Base-by-base conservation (phyloP, 2,329 filamentous ascomycete species). In the Aspergillus oerlinghausenensis region DNA sequence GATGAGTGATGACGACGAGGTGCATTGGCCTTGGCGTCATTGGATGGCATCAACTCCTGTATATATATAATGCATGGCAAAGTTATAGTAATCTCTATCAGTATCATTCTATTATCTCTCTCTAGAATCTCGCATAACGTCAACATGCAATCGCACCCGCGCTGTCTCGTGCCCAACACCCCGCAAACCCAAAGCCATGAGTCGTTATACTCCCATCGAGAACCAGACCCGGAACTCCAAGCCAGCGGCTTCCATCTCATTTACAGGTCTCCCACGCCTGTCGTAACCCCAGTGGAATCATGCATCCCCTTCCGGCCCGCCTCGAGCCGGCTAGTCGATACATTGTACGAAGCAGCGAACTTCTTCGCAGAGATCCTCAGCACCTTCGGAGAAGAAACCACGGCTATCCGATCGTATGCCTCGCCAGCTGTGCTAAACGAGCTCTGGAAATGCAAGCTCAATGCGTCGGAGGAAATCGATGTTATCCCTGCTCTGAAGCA, bases 301-400 rank as follows among this genome's bases (percentile, higher is more conserved):
- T n/a, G 28, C 4, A n/a, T 55, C 25, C 32, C 55, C 21, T 61
- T 65, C 48, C 50, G 51, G 26, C 49, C 50, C 26, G 63, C 63
- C 11, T 55, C 60, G 45, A 47, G 47, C 5, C 57, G 56, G 32
- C 51, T 66, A 5, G 51, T 54, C 50, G 48, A 38, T 4, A 56
- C 61, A 1, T 45, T 69, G 7, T 54, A 47, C 17, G 57, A 63
- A 19, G 60, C 65, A 3, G 60, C 60, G 17, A 32, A 52, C 8
- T 62, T 63, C 49, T 67, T 66, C 55, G 57, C 54, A 5, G 43
- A 52, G 11, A 64, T 69, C 26, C 29, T 50, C 7, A 19, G 19
- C 23, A 48, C n/a, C n/a, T 60, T 57, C 35, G 28, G 42, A 10
- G 14, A 49, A 17, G 58, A 60, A 10, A 60, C 42, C 29, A 40